Percentiles rank a stretch among this genome's conserved stretches.
These are phyloP conservation scores for Circinella umbellata DNA, from an alignment of 371 early-diverging fungal species.

Conservation along the genomic window DNA sequence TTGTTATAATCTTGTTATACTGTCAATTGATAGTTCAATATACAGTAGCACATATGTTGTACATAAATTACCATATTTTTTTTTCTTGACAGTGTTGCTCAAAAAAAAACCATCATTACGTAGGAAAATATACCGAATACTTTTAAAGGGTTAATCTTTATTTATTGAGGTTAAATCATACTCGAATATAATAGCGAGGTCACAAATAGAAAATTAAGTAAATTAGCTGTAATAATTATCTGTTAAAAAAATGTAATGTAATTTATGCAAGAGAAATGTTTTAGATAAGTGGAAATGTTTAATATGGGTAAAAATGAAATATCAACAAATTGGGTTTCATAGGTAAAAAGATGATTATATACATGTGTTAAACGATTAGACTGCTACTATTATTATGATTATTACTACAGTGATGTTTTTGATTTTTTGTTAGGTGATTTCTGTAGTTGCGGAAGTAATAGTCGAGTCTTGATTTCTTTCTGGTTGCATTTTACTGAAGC, in stretches of 20 bases:
- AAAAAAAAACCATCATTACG: background rate
- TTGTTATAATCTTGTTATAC: too few relatives aligned
- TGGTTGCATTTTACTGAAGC: background rate
- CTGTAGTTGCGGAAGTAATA: background rate
- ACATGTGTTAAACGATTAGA: background rate
- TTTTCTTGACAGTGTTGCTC: too few relatives aligned
- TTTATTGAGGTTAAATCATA: too few relatives aligned
- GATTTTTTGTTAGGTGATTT: background rate
- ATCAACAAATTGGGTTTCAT: background rate
- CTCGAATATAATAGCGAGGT: too few relatives aligned
- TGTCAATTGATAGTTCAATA: too few relatives aligned
- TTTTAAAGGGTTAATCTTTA: too few relatives aligned
- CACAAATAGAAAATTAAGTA: too few relatives aligned
- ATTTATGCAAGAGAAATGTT: background rate
- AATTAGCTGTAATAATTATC: too few relatives aligned
- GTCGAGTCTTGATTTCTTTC: background rate
- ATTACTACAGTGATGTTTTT: background rate
- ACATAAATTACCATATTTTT: too few relatives aligned
- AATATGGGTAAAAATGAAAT: background rate
- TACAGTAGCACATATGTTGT: too few relatives aligned
- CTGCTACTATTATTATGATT: background rate
- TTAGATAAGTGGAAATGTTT: background rate
- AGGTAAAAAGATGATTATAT: background rate
- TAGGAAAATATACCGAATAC: background rate
- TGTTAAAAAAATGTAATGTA: background rate